Evolutionary conservation across 2,329 filamentous ascomycete species (phyloP), one percentile per base, ranked within the genome.

Genomic region (Polytolypa hystricis): DNA sequence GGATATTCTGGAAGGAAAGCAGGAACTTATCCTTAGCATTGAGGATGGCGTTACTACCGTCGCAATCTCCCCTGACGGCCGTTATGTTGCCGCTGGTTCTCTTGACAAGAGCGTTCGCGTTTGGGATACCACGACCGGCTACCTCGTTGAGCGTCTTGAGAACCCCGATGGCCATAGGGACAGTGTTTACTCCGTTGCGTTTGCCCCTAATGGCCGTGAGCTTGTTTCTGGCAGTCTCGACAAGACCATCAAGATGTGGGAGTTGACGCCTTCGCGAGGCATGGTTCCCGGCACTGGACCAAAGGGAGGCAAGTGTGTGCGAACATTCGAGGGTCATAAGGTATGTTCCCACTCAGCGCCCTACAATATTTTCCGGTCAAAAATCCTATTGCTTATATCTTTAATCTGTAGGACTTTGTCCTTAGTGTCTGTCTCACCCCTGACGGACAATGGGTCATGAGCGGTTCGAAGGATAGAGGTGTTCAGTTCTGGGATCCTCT

Each of bases 161-260:
- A 89, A 86, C 12, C 80, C 85, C 4, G 84, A 93, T 45, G 91
- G 91, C 9, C 91, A 96, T 69, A 93, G 93, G 63, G 91, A 98
- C 45, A 93, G 84, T 50, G 91, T 96, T 15, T 96, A 96, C 61
- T 89, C 81, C 9, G 91, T 98, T 15, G 89, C 91, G 0, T 98
- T 98, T 61, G 87, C 87, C 10, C 91, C 91, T 18, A 89, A 83
- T 50, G 89, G 89, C 43, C 83, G 86, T 51, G 84, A 93, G 48
- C 78, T 98, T 27, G 89, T 96, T 54, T 93, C 83, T 52, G 91
- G 91, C 45, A 93, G 83, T 71, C 67, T 96, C 49, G 91, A 98
- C 60, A 93, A 93, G 71, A 96, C 89, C 0, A 96, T 96, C 70
- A 94, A 95, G 70, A 93, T 96, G 81, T 98, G 91, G 87, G 87